Percentiles rank a stretch among this genome's conserved stretches.
Conservation (phyloP, 2,329 filamentous ascomycete genomes). For the Gaeumannomyces sp. region DNA sequence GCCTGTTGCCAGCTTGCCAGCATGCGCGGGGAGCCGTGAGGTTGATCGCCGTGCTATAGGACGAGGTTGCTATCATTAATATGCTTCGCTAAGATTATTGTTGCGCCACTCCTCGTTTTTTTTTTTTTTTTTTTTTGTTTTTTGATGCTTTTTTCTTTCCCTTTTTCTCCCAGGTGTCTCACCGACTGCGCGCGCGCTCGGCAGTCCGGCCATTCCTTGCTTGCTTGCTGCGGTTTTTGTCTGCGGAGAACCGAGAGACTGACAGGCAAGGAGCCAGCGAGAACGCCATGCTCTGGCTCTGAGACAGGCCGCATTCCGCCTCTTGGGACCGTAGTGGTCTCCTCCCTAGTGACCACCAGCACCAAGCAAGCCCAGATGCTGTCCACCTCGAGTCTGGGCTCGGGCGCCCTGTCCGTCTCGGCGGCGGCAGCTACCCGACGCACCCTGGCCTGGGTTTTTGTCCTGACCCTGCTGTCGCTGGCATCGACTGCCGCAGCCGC, state of each 20-base stretch:
- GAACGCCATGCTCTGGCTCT: constrained; percentile 3
- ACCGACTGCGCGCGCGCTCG: not conserved
- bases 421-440: constrained; percentile 11
- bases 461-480: constrained; percentile 10
- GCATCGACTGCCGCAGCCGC: constrained; percentile 17
- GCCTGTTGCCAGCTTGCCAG: too few relatives aligned
- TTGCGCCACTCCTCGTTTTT: not conserved
- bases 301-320: constrained; percentile 3
- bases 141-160: rapidly evolving
- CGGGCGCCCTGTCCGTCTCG: too few relatives aligned
- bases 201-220: not conserved
- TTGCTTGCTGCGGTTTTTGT: not conserved
- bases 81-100: constrained; percentile 3
- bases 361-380: constrained; percentile 1
- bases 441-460: constrained; percentile 4
- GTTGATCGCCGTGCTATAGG: not conserved
- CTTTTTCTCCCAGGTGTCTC: not conserved
- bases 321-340: not conserved
- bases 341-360: not conserved
- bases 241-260: not conserved
- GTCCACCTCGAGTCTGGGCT: not conserved
- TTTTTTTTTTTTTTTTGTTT: not conserved
- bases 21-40: not conserved
- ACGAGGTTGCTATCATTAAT: not conserved
- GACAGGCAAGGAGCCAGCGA: not conserved